Base-by-base conservation (phyloP, 805 yeast species). In the Candida taoyuanica region DNA sequence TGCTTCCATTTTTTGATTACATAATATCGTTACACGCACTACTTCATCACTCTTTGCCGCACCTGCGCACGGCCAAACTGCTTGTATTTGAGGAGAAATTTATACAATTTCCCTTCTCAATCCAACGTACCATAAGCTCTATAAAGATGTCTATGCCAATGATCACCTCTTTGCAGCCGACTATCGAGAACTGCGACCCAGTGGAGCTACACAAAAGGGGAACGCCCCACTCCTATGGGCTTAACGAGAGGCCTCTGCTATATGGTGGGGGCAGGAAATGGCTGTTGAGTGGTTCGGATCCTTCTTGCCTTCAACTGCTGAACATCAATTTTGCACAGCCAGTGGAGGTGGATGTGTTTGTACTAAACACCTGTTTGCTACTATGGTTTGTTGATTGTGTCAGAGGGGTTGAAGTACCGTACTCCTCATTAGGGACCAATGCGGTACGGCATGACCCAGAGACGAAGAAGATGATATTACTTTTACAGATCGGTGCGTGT, bases 241-340 rank as follows among this genome's bases (percentile, higher is more conserved):
- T 48, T 12, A 44, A 46, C 13, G 63, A 59, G 17, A 39, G 47
- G n/a, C 61, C 64, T 1, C 46, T 67, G 1, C 46, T 67, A 15
- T 60, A 58, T 33, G 73, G 69, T 4, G 73, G 73, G 4, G 71
- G 73, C 1, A 54, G 71, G 21, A 59, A 64, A 18, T 52, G 67
- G 47, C 33, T 49, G 1, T 39, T 55, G 4, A 27, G 29, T 11
- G 33, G 49, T 11, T 40, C 50, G 5, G 46, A 44, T 42, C 33
- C 26, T 37, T 48, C 13, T 45, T 46, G 1, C 32, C 11, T 21
- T 8, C 24, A 21, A 11, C 7, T 21, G 24, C 24, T 21, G 9
- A 21, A 11, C 11, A 21, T 46, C 7, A 36, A 44, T 16, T 45
- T 46, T 8, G 42, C 43, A n/a, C 23, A 33, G 7, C 40, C 36